These are phyloP conservation scores for Echria macrotheca DNA, from an alignment of 495 filamentous ascomycete species.

Conservation along the genomic window DNA sequence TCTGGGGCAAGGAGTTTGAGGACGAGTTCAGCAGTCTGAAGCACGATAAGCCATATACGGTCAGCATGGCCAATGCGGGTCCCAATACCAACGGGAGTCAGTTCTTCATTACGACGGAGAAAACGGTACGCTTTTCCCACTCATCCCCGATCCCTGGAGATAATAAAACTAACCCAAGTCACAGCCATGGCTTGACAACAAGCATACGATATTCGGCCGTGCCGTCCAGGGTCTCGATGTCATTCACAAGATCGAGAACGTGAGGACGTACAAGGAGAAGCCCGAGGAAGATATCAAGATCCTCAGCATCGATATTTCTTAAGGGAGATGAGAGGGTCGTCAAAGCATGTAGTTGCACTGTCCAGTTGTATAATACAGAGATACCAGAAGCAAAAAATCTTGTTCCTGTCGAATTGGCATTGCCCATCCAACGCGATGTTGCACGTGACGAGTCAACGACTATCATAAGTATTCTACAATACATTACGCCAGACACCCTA, in stretches of 20 bases:
- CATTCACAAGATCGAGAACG: slow-evolving; percentile 95
- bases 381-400: too few species aligned
- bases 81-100: slow-evolving; percentile 76
- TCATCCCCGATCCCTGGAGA: slow-evolving; percentile 2
- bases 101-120: slow-evolving; percentile 98
- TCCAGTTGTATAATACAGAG: too few species aligned
- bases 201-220: slow-evolving; percentile 93
- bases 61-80: slow-evolving; percentile 96
- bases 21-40: slow-evolving; percentile 89
- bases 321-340: background rate
- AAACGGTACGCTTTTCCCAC: slow-evolving; percentile 53
- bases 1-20: slow-evolving; percentile 94
- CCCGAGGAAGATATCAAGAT: slow-evolving; percentile 97
- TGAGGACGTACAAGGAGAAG: slow-evolving; percentile 88
- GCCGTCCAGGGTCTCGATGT: slow-evolving; percentile 87
- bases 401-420: too few species aligned
- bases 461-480: too few species aligned
- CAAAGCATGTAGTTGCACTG: too few species aligned
- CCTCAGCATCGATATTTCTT: slow-evolving; percentile 66
- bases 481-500: too few species aligned
- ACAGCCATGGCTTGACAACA: slow-evolving; percentile 86
- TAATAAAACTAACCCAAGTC: slow-evolving; percentile 8
- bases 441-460: too few species aligned
- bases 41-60: slow-evolving; percentile 93
- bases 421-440: too few species aligned